Evolutionary conservation across 1,139 yeast genomes (phyloP).

Genomic region (Suzukiozyma palmioleophila): DNA sequence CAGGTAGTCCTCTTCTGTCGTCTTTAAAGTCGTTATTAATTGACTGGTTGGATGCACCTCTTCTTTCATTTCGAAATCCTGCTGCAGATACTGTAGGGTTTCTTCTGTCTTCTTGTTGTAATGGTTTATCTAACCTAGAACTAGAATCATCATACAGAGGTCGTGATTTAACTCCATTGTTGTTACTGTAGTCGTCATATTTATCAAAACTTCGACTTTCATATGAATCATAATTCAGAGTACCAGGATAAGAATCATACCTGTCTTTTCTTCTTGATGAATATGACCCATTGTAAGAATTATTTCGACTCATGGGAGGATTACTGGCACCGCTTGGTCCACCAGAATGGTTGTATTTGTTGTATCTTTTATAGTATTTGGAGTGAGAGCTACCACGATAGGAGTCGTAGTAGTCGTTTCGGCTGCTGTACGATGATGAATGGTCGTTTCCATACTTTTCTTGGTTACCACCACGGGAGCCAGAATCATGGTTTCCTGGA

Average conservation of each 20-base stretch:
- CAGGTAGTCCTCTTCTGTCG: not conserved
- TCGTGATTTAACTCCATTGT: not conserved
- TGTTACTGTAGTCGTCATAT: not conserved
- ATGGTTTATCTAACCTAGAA: not conserved
- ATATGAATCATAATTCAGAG: slow-evolving; percentile 1
- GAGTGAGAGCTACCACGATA: not conserved
- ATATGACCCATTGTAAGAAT: not conserved
- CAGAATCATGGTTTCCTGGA: not conserved
- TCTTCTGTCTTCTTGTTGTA: not conserved
- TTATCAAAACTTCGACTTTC: slow-evolving; percentile 1
- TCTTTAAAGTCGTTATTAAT: slow-evolving; percentile 1
- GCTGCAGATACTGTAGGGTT: not conserved
- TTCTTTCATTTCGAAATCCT: slow-evolving; percentile 5
- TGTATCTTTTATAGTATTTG: slow-evolving; percentile 1
- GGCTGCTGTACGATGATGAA: not conserved
- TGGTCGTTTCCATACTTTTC: slow-evolving; percentile 4
- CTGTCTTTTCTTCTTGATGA: slow-evolving; percentile 6
- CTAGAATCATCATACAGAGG: not conserved
- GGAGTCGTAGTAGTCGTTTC: slow-evolving; percentile 2
- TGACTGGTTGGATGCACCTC: not conserved
- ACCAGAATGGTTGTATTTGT: slow-evolving; percentile 3
- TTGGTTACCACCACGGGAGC: not conserved
- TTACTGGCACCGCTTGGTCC: not conserved
- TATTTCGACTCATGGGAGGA: not conserved
- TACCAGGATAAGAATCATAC: slow-evolving; percentile 11